Percentiles rank a stretch among this genome's conserved stretches.
Conservation (phyloP, 371 early-diverging fungal genomes). For the Blakeslea trispora region DNA sequence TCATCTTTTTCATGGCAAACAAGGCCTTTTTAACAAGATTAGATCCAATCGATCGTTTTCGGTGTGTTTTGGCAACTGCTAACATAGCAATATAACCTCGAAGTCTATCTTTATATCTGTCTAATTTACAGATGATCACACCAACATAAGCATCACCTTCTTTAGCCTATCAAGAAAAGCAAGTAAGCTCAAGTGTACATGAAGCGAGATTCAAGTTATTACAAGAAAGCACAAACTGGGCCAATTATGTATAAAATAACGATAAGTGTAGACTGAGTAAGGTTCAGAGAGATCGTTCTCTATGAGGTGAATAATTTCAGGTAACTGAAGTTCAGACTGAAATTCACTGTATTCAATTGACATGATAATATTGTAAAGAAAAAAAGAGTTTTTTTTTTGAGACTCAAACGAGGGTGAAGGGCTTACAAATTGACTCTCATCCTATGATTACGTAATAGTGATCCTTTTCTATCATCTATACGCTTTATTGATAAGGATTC, state of each 20-base stretch:
- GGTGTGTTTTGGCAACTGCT: slow-evolving; percentile 77
- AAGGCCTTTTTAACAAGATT: slow-evolving; percentile 76
- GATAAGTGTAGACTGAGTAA: slow-evolving; percentile 95
- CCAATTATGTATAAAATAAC: slow-evolving; percentile 95
- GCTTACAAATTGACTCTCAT: too few relatives aligned
- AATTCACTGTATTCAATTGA: too few relatives aligned
- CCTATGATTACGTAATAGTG: too few relatives aligned
- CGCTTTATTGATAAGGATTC: too few relatives aligned
- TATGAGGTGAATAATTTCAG: slow-evolving; percentile 76
- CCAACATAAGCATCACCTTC: slow-evolving; percentile 72
- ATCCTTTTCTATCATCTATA: too few relatives aligned
- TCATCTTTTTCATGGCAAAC: slow-evolving; percentile 69
- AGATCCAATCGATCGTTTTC: slow-evolving; percentile 82
- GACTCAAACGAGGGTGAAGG: too few relatives aligned
- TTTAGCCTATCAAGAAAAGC: too few relatives aligned
- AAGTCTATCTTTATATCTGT: slow-evolving; percentile 65
- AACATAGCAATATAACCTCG: slow-evolving; percentile 98
- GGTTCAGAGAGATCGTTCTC: slow-evolving; percentile 94
- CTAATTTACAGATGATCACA: slow-evolving; percentile 90
- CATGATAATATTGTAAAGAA: too few relatives aligned
- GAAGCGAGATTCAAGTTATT: slow-evolving; percentile 2
- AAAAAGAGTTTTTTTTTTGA: too few relatives aligned
- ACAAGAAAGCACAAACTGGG: slow-evolving; percentile 83
- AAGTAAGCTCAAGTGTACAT: neutral
- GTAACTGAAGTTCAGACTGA: slow-evolving; percentile 68